Evolutionary conservation across 306 rosid genomes (phyloP), one percentile per base, ranked within the genome.

Genomic region (Citrullus mucosospermus): DNA sequence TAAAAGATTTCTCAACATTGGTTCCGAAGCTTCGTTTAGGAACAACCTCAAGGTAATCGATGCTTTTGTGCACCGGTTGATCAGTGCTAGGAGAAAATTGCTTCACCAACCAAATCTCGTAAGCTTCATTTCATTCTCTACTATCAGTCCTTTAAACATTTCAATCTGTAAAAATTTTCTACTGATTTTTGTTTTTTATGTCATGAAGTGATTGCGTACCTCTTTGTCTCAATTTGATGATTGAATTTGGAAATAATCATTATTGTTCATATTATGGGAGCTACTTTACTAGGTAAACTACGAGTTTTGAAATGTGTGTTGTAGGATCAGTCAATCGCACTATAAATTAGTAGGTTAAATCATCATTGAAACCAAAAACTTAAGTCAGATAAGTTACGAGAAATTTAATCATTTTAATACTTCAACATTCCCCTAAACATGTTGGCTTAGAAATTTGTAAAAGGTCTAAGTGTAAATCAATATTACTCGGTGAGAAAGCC

Each of bases 1-100:
- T 22, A 93, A 93, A 77, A 88, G 89, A 60, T 80, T 78, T 77
- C 89, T 93, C 9, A 87, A 85, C 81, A 53, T 93, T 50, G 98
- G 98, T 44, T 78, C 82, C 36, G 94, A 93, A 78, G 91, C 93
- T 28, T 20, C 84, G 8, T 91, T 91, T 0, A 89, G 82, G 78
- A 82, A 79, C 73, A 84, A 93, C 53, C 25, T 89, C 15, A 80
- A 78, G 77, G 28, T 86, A 53, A 78, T 91, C 0, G 85, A 90
- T 76, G 82, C 66, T 68, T 93, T 93, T 53, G 89, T 88, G 34
- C 60, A 82, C 80, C 78, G 69, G 77, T 73, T 91, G 6, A 91
- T 91, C 76, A 80, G 77, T 58, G 83, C 57, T n/a, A 88, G 81
- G 83, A 89, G 89, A 79, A 66, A 81, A 51, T 78, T 76, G 38